Percentiles rank a stretch among this genome's conserved stretches.
phyloP scores from a whole-genome alignment of 768 basidiomycete genomes.

The Saitozyma podzolica region DNA sequence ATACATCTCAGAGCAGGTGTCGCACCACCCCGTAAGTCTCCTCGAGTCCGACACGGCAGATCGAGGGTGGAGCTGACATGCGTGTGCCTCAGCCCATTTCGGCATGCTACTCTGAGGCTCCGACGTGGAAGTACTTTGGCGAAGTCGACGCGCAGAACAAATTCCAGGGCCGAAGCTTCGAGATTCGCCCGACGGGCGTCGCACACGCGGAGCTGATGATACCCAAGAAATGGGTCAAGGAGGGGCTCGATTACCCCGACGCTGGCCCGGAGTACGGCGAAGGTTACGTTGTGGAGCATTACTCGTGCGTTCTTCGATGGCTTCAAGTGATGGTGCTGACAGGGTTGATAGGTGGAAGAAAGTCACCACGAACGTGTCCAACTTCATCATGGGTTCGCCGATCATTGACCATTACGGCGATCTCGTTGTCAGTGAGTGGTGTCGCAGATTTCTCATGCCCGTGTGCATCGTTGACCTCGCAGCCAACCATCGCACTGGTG shows the following conservation, averaged over 20 bases:
- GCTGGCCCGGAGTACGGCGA: constrained; percentile 39
- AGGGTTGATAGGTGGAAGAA: constrained; percentile 34
- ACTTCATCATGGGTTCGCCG: constrained; percentile 86
- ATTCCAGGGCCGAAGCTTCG: constrained; percentile 94
- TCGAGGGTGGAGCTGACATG: constrained; percentile 3
- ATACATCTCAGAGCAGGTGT: constrained; percentile 94
- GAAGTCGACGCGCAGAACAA: constrained; percentile 96
- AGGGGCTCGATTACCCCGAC: constrained; percentile 47
- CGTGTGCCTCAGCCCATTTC: constrained; percentile 66
- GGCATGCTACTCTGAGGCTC: constrained; percentile 91
- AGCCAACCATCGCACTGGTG: constrained; percentile 86
- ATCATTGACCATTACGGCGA: constrained; percentile 93
- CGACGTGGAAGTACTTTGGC: constrained; percentile 85
- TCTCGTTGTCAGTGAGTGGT: constrained; percentile 69
- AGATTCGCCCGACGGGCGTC: constrained; percentile 92
- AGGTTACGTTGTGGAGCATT: constrained; percentile 76
- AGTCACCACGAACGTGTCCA: constrained; percentile 62
- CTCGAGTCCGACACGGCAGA: not conserved
- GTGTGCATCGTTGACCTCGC: constrained; percentile 44
- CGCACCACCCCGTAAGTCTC: constrained; percentile 71
- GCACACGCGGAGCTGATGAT: constrained; percentile 83
- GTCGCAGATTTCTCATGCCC: constrained; percentile 30
- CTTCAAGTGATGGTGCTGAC: constrained; percentile 10
- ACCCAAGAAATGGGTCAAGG: constrained; percentile 63
- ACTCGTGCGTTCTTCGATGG: constrained; percentile 50